A percentile compares a stretch with the other conserved stretches of the same genome.
phyloP scores from a whole-genome alignment of 371 early-diverging fungal genomes.

The Mucor piriformis region DNA sequence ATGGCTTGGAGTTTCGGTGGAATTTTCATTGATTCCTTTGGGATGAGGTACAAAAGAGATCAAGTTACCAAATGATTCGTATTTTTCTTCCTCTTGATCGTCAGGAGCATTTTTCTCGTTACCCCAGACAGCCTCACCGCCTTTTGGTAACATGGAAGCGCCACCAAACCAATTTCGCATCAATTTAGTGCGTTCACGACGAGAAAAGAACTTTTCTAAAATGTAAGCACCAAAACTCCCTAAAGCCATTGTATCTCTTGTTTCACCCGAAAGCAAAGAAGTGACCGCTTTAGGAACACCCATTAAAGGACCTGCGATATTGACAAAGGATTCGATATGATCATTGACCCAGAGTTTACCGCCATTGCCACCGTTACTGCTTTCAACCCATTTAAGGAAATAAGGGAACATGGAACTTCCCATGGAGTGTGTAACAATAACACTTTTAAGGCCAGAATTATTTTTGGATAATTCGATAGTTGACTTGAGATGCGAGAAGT shows the following conservation, averaged over 20 bases:
- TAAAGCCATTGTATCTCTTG: conserved; percentile 86
- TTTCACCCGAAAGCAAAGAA: conserved; percentile 77
- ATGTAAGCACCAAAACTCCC: conserved; percentile 77
- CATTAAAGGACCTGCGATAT: conserved; percentile 87
- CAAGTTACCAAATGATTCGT: conserved; percentile 43
- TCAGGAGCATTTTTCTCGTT: conserved; percentile 66
- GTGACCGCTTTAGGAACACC: conserved; percentile 91
- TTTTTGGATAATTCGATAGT: conserved; percentile 69
- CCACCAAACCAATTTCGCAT: conserved; percentile 91
- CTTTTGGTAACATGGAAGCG: conserved; percentile 82
- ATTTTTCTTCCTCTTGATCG: conserved; percentile 34
- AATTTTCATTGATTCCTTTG: conserved; percentile 14
- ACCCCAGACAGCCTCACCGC: conserved; percentile 88
- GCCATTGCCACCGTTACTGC: conserved; percentile 69
- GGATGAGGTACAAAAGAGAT: conserved; percentile 31
- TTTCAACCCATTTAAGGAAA: conserved; percentile 93
- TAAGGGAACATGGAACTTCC: conserved; percentile 72
- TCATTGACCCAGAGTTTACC: conserved; percentile 81
- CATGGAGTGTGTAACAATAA: conserved; percentile 71
- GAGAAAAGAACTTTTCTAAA: conserved; percentile 85
- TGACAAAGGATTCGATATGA: conserved; percentile 81
- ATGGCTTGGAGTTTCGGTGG: conserved; percentile 14
- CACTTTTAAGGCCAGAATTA: conserved; percentile 60
- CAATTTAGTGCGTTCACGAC: conserved; percentile 73
- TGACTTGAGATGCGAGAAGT: conserved; percentile 80